Percentiles rank a stretch among this genome's conserved stretches.
Conservation (phyloP, 1,284 basidiomycete genomes). For the Irpex sp. region DNA sequence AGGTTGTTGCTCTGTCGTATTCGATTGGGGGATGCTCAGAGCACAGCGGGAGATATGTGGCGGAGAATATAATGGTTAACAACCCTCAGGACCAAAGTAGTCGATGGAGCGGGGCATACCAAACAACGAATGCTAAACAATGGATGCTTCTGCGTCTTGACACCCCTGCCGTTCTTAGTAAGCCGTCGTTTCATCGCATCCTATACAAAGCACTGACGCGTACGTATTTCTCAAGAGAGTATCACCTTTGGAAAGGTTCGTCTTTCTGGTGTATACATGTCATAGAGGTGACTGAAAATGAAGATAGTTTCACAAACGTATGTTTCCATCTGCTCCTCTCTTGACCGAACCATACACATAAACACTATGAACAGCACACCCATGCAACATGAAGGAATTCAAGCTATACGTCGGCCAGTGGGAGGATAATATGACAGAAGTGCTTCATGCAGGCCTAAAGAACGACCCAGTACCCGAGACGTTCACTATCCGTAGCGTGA, state of each 20-base stretch:
- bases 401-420: conserved; percentile 62
- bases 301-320: conserved; percentile 53
- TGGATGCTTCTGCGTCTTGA: conserved; percentile 71
- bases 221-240: conserved; percentile 39
- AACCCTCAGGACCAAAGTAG: conserved; percentile 60
- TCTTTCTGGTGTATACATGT: background rate
- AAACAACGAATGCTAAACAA: conserved; percentile 51
- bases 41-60: conserved; percentile 64
- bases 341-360: background rate
- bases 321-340: conserved; percentile 16
- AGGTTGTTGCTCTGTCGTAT: conserved; percentile 32
- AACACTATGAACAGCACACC: conserved; percentile 47
- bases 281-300: background rate
- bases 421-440: conserved; percentile 60
- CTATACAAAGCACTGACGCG: conserved; percentile 3
- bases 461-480: conserved; percentile 63
- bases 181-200: conserved; percentile 27
- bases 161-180: conserved; percentile 58
- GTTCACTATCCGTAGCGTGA: conserved; percentile 54
- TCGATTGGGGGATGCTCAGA: conserved; percentile 59
- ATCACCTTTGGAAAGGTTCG: conserved; percentile 79
- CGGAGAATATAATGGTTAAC: conserved; percentile 67
- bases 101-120: conserved; percentile 68
- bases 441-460: conserved; percentile 57
- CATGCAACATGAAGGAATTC: conserved; percentile 82